Conservation (phyloP, 257 asterid species). For the Fraxinus excelsior region DNA sequence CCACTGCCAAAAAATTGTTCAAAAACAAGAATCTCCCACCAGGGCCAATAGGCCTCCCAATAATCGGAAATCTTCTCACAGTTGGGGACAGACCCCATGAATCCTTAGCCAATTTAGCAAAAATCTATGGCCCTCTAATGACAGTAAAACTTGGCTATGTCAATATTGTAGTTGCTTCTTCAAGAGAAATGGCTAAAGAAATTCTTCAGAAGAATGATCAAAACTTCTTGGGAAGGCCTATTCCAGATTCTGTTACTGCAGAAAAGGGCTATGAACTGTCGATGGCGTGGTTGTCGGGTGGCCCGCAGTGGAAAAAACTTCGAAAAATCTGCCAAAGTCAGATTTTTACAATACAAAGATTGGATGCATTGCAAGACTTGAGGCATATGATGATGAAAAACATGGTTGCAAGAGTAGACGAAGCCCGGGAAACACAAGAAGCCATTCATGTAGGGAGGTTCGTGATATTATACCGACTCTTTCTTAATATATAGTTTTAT, state of each 20-base stretch:
- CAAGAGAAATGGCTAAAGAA: constrained; percentile 31
- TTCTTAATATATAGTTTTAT: neutral
- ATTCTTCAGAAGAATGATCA: constrained; percentile 31
- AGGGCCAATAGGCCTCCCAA: constrained; percentile 36
- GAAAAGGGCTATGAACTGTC: constrained; percentile 30
- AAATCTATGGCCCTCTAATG: constrained; percentile 36
- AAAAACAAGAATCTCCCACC: constrained; percentile 38
- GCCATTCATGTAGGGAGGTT: constrained; percentile 22
- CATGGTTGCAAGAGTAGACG: constrained; percentile 16
- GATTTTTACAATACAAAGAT: constrained; percentile 25
- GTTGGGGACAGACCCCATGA: constrained; percentile 35
- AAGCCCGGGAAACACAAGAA: constrained; percentile 18
- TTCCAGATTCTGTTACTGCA: constrained; percentile 33
- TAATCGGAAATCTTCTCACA: constrained; percentile 32
- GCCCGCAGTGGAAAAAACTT: constrained; percentile 33
- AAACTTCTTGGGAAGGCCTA: constrained; percentile 32
- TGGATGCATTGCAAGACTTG: constrained; percentile 26
- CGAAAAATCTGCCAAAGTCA: constrained; percentile 29
- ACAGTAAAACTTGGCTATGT: constrained; percentile 31
- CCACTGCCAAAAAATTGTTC: neutral
- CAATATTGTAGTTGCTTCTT: constrained; percentile 31
- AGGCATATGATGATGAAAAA: constrained; percentile 22
- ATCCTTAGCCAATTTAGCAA: constrained; percentile 30
- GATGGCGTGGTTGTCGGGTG: constrained; percentile 26
- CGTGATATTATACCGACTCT: neutral